phyloP scores from a whole-genome alignment of 345 rosid genomes.

The Citropsis articulata region DNA sequence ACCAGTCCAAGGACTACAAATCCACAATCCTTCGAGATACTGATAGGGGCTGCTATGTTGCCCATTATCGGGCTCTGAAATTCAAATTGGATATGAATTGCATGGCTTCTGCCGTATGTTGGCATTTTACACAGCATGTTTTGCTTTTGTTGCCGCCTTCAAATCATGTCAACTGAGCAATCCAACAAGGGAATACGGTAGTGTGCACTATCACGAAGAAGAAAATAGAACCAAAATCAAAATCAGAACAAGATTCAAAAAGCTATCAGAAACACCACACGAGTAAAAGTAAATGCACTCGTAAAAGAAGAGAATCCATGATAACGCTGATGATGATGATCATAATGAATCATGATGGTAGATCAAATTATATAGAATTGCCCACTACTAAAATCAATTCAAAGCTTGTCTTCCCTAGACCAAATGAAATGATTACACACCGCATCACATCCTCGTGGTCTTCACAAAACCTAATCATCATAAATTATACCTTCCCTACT shows the following conservation, averaged over 20 bases:
- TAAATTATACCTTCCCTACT: slow-evolving; percentile 6
- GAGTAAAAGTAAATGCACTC: slow-evolving; percentile 18
- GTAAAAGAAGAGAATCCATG: slow-evolving; percentile 36
- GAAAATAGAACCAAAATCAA: not conserved
- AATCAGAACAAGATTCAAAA: not conserved
- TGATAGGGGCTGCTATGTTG: not conserved
- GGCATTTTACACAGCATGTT: not conserved
- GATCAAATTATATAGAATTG: not conserved
- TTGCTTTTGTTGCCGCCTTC: not conserved
- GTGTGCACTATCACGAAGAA: not conserved
- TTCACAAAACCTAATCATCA: slow-evolving; percentile 45
- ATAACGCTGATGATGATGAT: slow-evolving; percentile 7
- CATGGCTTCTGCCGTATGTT: not conserved
- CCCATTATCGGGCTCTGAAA: not conserved
- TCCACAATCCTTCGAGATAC: too few relatives aligned
- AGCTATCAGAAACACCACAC: not conserved
- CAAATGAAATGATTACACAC: slow-evolving; percentile 42
- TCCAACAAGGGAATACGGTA: not conserved
- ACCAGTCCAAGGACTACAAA: too few relatives aligned
- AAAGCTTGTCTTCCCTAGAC: slow-evolving; percentile 34
- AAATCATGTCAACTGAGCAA: not conserved
- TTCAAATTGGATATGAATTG: not conserved
- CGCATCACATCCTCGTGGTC: slow-evolving; percentile 25
- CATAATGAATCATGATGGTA: slow-evolving; percentile 23
- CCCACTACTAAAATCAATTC: slow-evolving; percentile 17